Conservation (phyloP, 1,284 basidiomycete species). For the Cryptococcus hybrid region DNA sequence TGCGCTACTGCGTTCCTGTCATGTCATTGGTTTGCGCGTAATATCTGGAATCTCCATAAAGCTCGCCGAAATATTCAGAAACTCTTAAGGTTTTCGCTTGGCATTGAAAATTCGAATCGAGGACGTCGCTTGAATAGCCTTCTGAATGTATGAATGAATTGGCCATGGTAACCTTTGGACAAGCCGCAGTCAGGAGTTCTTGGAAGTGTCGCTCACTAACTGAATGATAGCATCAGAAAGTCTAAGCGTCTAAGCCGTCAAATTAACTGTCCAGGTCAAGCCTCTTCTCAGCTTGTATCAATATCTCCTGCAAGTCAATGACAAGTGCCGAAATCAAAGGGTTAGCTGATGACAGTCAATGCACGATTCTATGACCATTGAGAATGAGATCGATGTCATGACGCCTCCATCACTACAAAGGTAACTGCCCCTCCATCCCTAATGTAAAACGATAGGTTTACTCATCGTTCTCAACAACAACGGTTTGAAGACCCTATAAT, state of each 20-base stretch:
- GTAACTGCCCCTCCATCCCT: not conserved
- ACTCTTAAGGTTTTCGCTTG: not conserved
- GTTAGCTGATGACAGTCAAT: not conserved
- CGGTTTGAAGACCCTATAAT: conserved; percentile 73
- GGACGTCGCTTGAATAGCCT: not conserved
- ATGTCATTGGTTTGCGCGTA: no score
- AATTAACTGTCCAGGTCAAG: not conserved
- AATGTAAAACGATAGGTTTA: conserved; percentile 18
- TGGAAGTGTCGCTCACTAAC: not conserved
- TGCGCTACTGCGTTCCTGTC: no score
- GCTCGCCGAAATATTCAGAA: not conserved
- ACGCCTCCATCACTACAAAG: conserved; percentile 9
- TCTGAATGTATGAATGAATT: not conserved
- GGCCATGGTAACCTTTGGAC: not conserved
- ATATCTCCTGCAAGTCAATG: not conserved
- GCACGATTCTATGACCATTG: not conserved
- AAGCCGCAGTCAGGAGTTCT: not conserved
- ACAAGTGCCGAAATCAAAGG: no score
- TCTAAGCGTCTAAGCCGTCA: not conserved
- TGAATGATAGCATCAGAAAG: not conserved
- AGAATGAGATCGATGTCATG: conserved; percentile 10
- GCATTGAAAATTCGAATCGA: not conserved
- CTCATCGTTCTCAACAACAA: conserved; percentile 69
- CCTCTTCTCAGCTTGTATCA: not conserved
- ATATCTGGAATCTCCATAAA: not conserved